These are phyloP conservation scores for Panicum virgatum DNA, from an alignment of 202 grass and related monocot genomes.

Conservation along the genomic window DNA sequence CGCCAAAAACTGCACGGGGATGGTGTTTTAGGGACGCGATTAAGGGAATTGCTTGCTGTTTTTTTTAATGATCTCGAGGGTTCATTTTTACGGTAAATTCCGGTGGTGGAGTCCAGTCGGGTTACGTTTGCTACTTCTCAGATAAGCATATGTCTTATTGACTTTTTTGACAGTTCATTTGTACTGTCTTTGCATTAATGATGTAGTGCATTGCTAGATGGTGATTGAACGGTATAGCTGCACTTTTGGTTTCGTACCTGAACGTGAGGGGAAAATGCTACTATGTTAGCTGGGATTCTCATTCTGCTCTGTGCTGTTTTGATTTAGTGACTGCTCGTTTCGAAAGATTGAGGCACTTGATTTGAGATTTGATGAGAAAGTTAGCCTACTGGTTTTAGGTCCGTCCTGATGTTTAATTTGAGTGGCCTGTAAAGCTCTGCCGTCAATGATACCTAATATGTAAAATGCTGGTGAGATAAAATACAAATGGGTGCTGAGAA, in stretches of 20 bases:
- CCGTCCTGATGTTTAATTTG: not conserved
- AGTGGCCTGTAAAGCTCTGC: not conserved
- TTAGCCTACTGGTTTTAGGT: not conserved
- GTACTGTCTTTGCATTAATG: constrained; percentile 29
- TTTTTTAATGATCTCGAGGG: not conserved
- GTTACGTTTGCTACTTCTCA: not conserved
- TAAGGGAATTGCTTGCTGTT: constrained; percentile 14
- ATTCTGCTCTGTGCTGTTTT: not conserved
- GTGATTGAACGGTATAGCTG: not conserved
- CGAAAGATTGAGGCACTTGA: not conserved
- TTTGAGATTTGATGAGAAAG: constrained; percentile 17
- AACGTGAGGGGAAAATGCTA: not conserved
- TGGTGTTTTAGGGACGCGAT: not conserved
- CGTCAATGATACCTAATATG: not conserved
- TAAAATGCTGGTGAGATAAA: constrained; percentile 18
- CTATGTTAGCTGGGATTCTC: not conserved
- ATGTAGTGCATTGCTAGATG: constrained; percentile 38
- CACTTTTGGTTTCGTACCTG: constrained; percentile 1
- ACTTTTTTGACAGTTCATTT: constrained; percentile 23
- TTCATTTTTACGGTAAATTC: constrained; percentile 28
- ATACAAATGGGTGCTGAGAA: constrained; percentile 5
- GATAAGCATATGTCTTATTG: constrained; percentile 27
- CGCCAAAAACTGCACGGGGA: not conserved
- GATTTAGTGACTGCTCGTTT: not conserved
- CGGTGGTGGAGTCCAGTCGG: constrained; percentile 2